Conservation (phyloP, 164 flowering plant genomes). For the Chimonanthus salicifolius region DNA sequence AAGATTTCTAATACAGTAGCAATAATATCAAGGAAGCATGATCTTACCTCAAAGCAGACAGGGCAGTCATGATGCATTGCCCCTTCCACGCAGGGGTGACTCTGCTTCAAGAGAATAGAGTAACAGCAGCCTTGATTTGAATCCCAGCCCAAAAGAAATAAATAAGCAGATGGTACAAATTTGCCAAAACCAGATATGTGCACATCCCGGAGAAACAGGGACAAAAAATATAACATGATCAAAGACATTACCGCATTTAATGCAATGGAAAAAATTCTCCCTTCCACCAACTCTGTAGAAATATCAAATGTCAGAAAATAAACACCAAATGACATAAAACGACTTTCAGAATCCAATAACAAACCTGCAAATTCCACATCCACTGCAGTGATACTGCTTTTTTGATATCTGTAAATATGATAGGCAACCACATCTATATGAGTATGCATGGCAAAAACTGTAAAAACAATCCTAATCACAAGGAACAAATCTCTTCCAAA, state of each 20-base stretch:
- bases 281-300: constrained; percentile 73
- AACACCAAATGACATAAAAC: neutral
- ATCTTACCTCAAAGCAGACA: constrained; percentile 85
- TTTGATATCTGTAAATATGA: constrained; percentile 60
- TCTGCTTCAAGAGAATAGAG: constrained; percentile 50
- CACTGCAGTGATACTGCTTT: constrained; percentile 80
- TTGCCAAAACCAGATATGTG: neutral
- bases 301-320: neutral
- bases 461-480: neutral
- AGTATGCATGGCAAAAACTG: neutral
- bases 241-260: constrained; percentile 65
- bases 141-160: neutral
- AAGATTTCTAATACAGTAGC: neutral
- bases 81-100: constrained; percentile 93
- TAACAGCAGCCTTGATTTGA: constrained; percentile 68
- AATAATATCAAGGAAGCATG: neutral
- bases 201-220: neutral
- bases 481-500: neutral
- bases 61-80: constrained; percentile 99
- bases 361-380: constrained; percentile 96
- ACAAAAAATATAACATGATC: too few species aligned
- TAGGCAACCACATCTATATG: neutral
- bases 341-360: neutral
- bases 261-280: constrained; percentile 81
- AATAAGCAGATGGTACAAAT: neutral